A percentile compares a stretch with the other conserved stretches of the same genome.
Evolutionary conservation across 768 basidiomycete genomes (phyloP).

Genomic region (Zangia roseola): DNA sequence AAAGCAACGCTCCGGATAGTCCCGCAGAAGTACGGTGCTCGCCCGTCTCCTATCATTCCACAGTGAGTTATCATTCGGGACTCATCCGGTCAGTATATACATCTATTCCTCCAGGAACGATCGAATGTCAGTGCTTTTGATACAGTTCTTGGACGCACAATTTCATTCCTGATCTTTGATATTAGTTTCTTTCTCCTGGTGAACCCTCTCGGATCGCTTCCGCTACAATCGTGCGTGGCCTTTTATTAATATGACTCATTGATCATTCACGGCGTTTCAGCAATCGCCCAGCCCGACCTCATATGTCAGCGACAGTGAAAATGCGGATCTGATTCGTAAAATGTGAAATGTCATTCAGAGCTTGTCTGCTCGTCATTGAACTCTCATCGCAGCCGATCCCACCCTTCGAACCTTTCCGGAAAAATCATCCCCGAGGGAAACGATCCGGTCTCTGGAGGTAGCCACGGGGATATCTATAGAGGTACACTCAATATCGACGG

Average conservation of each 20-base stretch:
- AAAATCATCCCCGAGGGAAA: constrained; percentile 7
- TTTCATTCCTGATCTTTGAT: background rate
- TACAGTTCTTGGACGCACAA: background rate
- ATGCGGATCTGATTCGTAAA: constrained; percentile 1
- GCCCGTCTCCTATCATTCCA: background rate
- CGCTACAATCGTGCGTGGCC: background rate
- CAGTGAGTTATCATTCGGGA: background rate
- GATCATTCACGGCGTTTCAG: background rate
- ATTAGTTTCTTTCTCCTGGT: background rate
- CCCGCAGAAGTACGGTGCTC: background rate
- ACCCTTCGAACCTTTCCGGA: constrained; percentile 14
- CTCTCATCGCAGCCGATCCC: constrained; percentile 8
- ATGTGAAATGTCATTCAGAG: constrained; percentile 4
- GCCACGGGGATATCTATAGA: constrained; percentile 20
- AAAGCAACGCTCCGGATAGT: background rate
- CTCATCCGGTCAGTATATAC: background rate
- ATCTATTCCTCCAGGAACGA: constrained; percentile 1
- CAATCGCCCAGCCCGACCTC: constrained; percentile 2
- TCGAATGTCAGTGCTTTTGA: background rate
- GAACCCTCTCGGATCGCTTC: too few species aligned
- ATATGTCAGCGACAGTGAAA: background rate
- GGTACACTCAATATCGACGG: constrained; percentile 15
- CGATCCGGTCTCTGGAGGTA: constrained; percentile 19
- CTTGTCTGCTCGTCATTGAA: background rate
- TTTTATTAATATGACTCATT: background rate